A percentile compares a stretch with the other conserved stretches of the same genome.
These are phyloP conservation scores for Geotrichum citri-aurantii DNA, from an alignment of 1,139 yeast species.

Conservation along the genomic window DNA sequence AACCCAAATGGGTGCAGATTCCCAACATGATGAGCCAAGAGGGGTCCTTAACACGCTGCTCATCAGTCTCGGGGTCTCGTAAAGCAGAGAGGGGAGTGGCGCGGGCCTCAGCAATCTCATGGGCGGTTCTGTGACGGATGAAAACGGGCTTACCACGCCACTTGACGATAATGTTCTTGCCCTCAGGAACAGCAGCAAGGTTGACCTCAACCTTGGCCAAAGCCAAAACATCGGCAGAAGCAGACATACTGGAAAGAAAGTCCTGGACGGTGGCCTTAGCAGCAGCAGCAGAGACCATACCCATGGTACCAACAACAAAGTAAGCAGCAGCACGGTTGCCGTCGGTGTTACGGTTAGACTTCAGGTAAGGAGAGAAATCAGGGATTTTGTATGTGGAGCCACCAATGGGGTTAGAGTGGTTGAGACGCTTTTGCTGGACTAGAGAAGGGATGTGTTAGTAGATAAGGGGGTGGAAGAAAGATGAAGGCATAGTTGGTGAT, in stretches of 20 bases:
- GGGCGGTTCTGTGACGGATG: constrained; percentile 95
- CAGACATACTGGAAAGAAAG: constrained; percentile 88
- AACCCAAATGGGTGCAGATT: constrained; percentile 99
- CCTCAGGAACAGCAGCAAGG: constrained; percentile 90
- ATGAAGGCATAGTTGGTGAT: neutral
- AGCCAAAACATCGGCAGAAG: constrained; percentile 98
- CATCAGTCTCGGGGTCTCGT: constrained; percentile 92
- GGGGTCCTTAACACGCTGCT: constrained; percentile 93
- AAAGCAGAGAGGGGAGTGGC: constrained; percentile 62
- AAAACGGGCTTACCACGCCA: constrained; percentile 99
- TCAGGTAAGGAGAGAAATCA: constrained; percentile 78
- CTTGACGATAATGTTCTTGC: constrained; percentile 95
- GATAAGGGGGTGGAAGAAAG: neutral
- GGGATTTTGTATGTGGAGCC: constrained; percentile 85
- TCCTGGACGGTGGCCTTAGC: constrained; percentile 98
- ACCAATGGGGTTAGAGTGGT: constrained; percentile 36
- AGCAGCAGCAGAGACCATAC: constrained; percentile 89
- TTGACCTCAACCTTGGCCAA: constrained; percentile 99
- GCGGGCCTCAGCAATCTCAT: constrained; percentile 94
- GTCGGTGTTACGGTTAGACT: constrained; percentile 59
- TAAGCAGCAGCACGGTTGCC: constrained; percentile 85
- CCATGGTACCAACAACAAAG: constrained; percentile 97
- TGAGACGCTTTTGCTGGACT: constrained; percentile 23
- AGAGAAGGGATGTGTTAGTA: constrained; percentile 3
- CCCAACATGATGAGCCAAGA: constrained; percentile 99